A percentile compares a stretch with the other conserved stretches of the same genome.
These are phyloP conservation scores for Ascochyta rabiei DNA, from an alignment of 2,329 filamentous ascomycete genomes.

Conservation along the genomic window DNA sequence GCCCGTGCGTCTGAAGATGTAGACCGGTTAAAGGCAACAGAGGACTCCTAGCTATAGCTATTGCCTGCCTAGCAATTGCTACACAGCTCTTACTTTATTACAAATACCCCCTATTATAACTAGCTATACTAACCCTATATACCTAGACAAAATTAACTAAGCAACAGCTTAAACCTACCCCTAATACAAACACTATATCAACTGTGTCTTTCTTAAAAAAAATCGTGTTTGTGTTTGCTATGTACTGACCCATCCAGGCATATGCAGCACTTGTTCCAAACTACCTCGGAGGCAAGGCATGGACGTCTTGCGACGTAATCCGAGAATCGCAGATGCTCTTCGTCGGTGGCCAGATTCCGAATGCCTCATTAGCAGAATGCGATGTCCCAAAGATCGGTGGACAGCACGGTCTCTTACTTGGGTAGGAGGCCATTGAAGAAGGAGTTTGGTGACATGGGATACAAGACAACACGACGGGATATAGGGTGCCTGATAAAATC, in stretches of 20 bases:
- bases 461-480: slow-evolving; percentile 22
- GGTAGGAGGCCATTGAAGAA: slow-evolving; percentile 47
- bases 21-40: too few relatives aligned
- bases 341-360: slow-evolving; percentile 61
- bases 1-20: too few relatives aligned
- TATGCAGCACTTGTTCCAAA: slow-evolving; percentile 39
- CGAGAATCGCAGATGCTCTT: slow-evolving; percentile 64
- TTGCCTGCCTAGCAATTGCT: too few relatives aligned
- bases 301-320: slow-evolving; percentile 62
- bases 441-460: slow-evolving; percentile 35
- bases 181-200: too few relatives aligned
- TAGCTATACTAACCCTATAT: too few relatives aligned
- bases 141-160: too few relatives aligned
- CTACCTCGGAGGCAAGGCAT: slow-evolving; percentile 49
- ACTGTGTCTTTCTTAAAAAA: too few relatives aligned
- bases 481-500: slow-evolving; percentile 56
- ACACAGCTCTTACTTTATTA: too few relatives aligned
- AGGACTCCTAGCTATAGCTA: too few relatives aligned
- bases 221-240: neutral
- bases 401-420: slow-evolving; percentile 60
- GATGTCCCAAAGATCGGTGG: slow-evolving; percentile 60
- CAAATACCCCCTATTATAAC: too few relatives aligned
- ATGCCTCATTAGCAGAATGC: slow-evolving; percentile 53
- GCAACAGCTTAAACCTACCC: too few relatives aligned
- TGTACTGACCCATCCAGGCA: slow-evolving; percentile 31